These are phyloP conservation scores for Candida loeiensis DNA, from an alignment of 805 yeast species.

Conservation along the genomic window DNA sequence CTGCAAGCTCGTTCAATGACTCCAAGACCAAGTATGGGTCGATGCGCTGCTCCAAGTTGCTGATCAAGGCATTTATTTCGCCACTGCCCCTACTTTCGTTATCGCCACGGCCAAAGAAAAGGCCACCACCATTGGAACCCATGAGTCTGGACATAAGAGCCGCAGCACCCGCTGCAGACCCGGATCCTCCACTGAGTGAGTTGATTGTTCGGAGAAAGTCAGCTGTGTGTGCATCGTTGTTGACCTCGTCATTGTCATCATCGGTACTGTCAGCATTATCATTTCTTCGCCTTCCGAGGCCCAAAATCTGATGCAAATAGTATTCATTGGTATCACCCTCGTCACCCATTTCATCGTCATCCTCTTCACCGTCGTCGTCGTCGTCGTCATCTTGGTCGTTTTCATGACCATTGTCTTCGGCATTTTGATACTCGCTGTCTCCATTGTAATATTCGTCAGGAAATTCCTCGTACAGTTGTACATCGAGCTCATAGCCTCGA, in stretches of 20 bases:
- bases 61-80: constrained; percentile 34
- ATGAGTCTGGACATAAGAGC: constrained; percentile 3
- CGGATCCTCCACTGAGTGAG: not conserved
- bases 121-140: constrained; percentile 2
- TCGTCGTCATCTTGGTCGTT: constrained; percentile 9
- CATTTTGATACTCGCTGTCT: constrained; percentile 20
- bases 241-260: constrained; percentile 15
- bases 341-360: constrained; percentile 9
- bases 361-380: constrained; percentile 4
- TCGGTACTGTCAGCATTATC: constrained; percentile 11
- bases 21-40: constrained; percentile 64
- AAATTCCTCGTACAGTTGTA: constrained; percentile 10
- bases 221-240: constrained; percentile 6
- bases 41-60: constrained; percentile 40
- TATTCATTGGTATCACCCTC: constrained; percentile 12
- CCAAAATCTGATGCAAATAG: constrained; percentile 8
- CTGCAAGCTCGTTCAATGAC: constrained; percentile 61
- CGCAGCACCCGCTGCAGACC: not conserved
- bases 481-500: constrained; percentile 14
- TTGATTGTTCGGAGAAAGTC: constrained; percentile 5
- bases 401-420: constrained; percentile 12
- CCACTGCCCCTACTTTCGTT: constrained; percentile 16
- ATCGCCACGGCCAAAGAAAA: constrained; percentile 8
- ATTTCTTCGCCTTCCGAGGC: constrained; percentile 12
- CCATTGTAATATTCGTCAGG: constrained; percentile 14